These are phyloP conservation scores for Podaxis rugospora DNA, from an alignment of 768 basidiomycete genomes.

Conservation along the genomic window DNA sequence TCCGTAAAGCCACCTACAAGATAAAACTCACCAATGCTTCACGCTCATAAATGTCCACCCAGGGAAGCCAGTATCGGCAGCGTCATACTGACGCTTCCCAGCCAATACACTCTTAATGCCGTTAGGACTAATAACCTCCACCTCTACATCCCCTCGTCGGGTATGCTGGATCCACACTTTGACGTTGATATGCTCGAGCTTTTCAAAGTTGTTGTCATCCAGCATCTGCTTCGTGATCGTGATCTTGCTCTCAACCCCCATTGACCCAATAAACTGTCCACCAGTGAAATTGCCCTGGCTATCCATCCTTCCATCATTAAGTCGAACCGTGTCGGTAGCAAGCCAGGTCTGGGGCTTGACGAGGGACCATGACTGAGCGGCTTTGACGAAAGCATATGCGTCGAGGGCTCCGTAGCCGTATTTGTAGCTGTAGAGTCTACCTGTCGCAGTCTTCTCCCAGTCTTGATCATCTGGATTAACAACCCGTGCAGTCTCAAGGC, in stretches of 20 bases:
- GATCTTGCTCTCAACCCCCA: conserved; percentile 62
- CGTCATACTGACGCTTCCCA: conserved; percentile 62
- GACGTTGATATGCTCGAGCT: conserved; percentile 88
- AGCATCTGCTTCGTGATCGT: conserved; percentile 66
- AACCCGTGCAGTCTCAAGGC: conserved; percentile 66
- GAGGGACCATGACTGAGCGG: conserved; percentile 75
- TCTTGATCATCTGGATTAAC: conserved; percentile 91
- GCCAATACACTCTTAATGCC: conserved; percentile 85
- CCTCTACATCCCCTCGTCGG: conserved; percentile 88
- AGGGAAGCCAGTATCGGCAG: conserved; percentile 64
- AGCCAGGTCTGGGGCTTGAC: conserved; percentile 97
- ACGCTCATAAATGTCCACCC: conserved; percentile 99
- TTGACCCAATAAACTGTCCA: conserved; percentile 60
- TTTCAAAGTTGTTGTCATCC: conserved; percentile 73
- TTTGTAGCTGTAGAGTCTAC: conserved; percentile 75
- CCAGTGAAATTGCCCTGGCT: conserved; percentile 49
- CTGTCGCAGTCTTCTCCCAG: conserved; percentile 81
- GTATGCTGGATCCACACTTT: conserved; percentile 91
- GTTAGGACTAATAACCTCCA: conserved; percentile 80
- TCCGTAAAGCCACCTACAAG: conserved; percentile 1
- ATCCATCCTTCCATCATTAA: conserved; percentile 58
- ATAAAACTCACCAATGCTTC: conserved; percentile 82
- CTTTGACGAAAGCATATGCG: conserved; percentile 75
- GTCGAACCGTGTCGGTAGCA: conserved; percentile 65
- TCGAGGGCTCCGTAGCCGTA: conserved; percentile 93